Percentiles rank a stretch among this genome's conserved stretches.
Evolutionary conservation across 331 rosid genomes (phyloP).

Genomic region (Dryas integrifolia): DNA sequence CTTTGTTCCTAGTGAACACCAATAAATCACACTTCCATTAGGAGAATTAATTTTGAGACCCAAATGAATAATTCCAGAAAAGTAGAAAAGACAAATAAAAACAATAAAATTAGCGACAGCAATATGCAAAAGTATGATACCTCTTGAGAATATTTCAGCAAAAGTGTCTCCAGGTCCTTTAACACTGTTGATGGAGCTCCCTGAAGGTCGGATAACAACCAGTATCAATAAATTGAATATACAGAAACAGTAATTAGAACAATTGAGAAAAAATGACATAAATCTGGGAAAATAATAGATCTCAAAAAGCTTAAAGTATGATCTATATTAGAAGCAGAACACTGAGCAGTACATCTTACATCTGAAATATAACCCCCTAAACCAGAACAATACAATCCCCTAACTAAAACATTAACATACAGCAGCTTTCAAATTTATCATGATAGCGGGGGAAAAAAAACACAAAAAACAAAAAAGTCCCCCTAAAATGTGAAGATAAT

Average conservation of each 20-base stretch:
- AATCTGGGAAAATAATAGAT: slow-evolving; percentile 18
- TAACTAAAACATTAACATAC: no score
- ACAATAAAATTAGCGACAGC: slow-evolving; percentile 15
- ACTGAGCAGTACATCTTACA: not conserved
- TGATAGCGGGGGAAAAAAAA: no score
- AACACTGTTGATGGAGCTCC: slow-evolving; percentile 65
- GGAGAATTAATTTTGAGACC: slow-evolving; percentile 1
- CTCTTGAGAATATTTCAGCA: slow-evolving; percentile 69
- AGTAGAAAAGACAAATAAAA: not conserved
- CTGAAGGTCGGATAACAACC: slow-evolving; percentile 43
- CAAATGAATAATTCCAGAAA: slow-evolving; percentile 16
- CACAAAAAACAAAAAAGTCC: no score
- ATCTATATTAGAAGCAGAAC: slow-evolving; percentile 2
- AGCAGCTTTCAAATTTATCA: no score
- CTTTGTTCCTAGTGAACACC: slow-evolving; percentile 64
- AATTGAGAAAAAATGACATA: slow-evolving; percentile 2
- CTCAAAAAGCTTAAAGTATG: not conserved
- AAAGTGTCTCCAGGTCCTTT: slow-evolving; percentile 73
- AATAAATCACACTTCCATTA: slow-evolving; percentile 17
- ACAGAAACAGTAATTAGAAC: not conserved
- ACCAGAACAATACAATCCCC: no score
- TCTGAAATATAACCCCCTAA: no score
- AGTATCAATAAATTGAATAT: slow-evolving; percentile 17
- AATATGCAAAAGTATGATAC: slow-evolving; percentile 39
- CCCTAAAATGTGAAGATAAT: no score